phyloP scores from a whole-genome alignment of 768 basidiomycete species.

The Podaxis sp. region DNA sequence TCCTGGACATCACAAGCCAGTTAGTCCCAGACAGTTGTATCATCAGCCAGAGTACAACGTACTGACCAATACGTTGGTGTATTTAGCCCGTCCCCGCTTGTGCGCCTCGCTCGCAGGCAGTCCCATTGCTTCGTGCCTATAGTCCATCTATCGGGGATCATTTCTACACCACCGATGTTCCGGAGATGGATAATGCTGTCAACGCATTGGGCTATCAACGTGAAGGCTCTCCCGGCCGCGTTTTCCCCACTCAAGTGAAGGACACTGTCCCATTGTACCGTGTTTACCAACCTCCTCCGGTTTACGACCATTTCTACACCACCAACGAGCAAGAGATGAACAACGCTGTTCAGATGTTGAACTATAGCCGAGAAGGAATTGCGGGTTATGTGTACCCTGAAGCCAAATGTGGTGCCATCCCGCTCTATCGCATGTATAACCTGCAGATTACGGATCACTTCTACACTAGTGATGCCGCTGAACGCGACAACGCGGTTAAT shows the following conservation, averaged over 20 bases:
- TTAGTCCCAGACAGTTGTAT: too few relatives aligned
- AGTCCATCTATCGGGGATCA: not conserved
- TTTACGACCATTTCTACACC: constrained; percentile 17
- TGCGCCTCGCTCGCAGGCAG: not conserved
- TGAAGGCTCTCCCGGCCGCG: constrained; percentile 9
- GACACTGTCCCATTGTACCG: constrained; percentile 15
- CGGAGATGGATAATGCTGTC: constrained; percentile 4
- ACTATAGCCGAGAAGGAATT: constrained; percentile 8
- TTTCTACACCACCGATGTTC: constrained; percentile 15
- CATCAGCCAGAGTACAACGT: not conserved
- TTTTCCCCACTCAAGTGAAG: constrained; percentile 8
- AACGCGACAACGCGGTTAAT: not conserved
- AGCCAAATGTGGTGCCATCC: constrained; percentile 13
- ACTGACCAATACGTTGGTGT: not conserved
- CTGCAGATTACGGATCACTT: constrained; percentile 8
- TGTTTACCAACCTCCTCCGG: not conserved
- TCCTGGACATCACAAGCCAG: too few relatives aligned
- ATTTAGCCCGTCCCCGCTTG: not conserved
- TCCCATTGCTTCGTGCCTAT: constrained; percentile 2
- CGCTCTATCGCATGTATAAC: constrained; percentile 14
- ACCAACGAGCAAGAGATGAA: constrained; percentile 12
- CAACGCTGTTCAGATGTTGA: not conserved
- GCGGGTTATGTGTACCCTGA: constrained; percentile 15
- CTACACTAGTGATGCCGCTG: constrained; percentile 15
- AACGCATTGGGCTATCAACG: constrained; percentile 1